Base-by-base conservation (phyloP, 2,329 filamentous ascomycete species). In the Epichloe brachyelytri region DNA sequence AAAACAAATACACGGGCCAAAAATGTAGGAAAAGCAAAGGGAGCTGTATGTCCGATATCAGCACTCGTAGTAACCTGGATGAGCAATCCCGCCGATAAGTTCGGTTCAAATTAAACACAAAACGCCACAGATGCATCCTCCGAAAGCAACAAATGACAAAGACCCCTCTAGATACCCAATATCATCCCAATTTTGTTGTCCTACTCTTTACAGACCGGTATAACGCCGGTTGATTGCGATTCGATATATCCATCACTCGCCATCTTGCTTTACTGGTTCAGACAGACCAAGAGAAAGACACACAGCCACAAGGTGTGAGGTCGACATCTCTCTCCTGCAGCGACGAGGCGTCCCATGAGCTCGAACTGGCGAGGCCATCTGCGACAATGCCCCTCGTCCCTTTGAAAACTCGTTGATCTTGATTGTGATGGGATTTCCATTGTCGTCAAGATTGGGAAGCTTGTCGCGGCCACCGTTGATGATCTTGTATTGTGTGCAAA, bases 401-500 rank as follows among this genome's bases (percentile, higher is more conserved):
- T 1, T 8, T 47, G 5, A 38, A 3, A 56, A 60, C 58, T 79
- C 76, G 12, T 63, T 53, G 46, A 80, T 75, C 5, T 59, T 59
- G 5, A 80, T 62, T 30, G 68, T 60, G 14, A 79, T 58, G 1
- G 61, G 62, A 2, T 72, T 62, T 10, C 70, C 71, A 11, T 71
- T 56, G 1, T 55, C 58, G 43, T 54, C 57, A 39, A 58, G 44
- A 11, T 71, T 57, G 2, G 68, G 66, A 17, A 58, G 56, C 3
- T 68, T 69, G 17, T 63, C 62, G 17, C 62, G 54, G 6, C 71
- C 71, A 12, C 68, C 60, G 0, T 64, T 59, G 15, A 62, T 56
- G 11, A 81, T 70, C 53, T 70, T 62, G 33, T 76, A 71, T 56
- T 79, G 75, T 4, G 68, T 68, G 53, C 77, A 80, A 33, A 59